Evolutionary conservation across 192 early-diverging fungal species (phyloP).

Genomic region (Coemansia sp.): DNA sequence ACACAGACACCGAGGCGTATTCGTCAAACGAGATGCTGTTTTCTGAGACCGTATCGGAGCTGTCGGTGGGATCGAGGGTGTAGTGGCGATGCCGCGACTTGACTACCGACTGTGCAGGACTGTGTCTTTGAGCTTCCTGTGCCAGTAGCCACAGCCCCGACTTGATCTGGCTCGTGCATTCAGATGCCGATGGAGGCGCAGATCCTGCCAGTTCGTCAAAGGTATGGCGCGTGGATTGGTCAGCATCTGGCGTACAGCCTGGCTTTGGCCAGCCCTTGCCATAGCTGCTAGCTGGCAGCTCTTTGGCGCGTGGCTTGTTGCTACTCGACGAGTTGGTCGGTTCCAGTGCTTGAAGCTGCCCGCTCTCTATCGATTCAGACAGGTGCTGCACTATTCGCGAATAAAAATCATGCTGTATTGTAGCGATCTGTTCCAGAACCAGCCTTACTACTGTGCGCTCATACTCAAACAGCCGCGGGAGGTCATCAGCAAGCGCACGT

Average conservation of each 20-base stretch:
- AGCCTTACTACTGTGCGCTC: constrained; percentile 35
- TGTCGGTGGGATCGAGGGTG: constrained; percentile 15
- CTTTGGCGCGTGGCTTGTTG: no score
- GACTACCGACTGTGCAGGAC: constrained; percentile 17
- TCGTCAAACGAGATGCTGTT: constrained; percentile 21
- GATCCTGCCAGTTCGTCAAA: constrained; percentile 1
- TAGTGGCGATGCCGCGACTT: constrained; percentile 31
- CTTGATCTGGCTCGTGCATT: constrained; percentile 28
- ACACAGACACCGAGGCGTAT: constrained; percentile 21
- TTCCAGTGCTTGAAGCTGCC: not conserved
- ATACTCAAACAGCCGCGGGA: constrained; percentile 46
- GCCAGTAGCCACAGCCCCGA: constrained; percentile 32
- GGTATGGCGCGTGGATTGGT: no score
- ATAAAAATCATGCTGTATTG: constrained; percentile 39
- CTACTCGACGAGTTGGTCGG: no score
- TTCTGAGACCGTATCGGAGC: constrained; percentile 23
- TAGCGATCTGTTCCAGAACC: constrained; percentile 19
- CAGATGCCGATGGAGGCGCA: constrained; percentile 21
- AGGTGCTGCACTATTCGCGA: constrained; percentile 10
- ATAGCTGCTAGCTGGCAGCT: no score
- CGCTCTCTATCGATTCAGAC: not conserved
- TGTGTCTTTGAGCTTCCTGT: constrained; percentile 20
- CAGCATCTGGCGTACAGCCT: no score
- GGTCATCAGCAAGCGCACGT: constrained; percentile 25
- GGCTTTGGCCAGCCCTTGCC: no score